Evolutionary conservation across 495 filamentous ascomycete species (phyloP).

Genomic region (Darksidea phi): DNA sequence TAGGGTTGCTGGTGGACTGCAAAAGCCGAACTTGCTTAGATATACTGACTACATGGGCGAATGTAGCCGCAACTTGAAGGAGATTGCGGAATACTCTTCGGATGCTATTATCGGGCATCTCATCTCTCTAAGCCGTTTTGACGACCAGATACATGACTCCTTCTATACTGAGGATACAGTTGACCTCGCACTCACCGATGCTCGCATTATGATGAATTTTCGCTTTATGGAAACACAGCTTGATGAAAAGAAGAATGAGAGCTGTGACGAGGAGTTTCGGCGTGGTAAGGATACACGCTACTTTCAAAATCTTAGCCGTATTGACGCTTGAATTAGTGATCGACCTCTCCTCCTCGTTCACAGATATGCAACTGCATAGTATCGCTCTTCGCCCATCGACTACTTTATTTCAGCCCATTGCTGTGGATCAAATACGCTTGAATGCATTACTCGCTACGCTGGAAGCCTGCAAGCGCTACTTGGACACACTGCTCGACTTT

Average conservation of each 20-base stretch:
- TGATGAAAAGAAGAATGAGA: constrained; percentile 18
- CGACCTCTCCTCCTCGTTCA: constrained; percentile 19
- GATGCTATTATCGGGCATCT: constrained; percentile 17
- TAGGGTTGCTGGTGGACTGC: constrained; percentile 16
- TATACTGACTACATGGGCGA: constrained; percentile 27
- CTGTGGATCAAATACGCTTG: constrained; percentile 1
- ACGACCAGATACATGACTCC: constrained; percentile 20
- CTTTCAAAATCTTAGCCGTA: background rate
- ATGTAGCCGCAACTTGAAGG: background rate
- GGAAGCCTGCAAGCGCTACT: constrained; percentile 25
- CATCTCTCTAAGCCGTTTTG: constrained; percentile 13
- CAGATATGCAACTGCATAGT: constrained; percentile 22
- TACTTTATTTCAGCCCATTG: background rate
- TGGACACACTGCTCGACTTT: constrained; percentile 18
- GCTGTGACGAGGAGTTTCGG: background rate
- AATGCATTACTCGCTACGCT: constrained; percentile 14
- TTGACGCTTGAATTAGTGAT: background rate
- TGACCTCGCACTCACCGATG: constrained; percentile 19
- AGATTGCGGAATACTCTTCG: constrained; percentile 16
- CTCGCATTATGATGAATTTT: constrained; percentile 22
- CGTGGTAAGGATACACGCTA: constrained; percentile 2
- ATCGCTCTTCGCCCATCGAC: constrained; percentile 13
- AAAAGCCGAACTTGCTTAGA: constrained; percentile 27
- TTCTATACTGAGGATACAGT: constrained; percentile 19
- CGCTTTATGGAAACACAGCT: constrained; percentile 22